These are phyloP conservation scores for Solanum dulcamara DNA, from an alignment of 257 asterid species.

Conservation along the genomic window DNA sequence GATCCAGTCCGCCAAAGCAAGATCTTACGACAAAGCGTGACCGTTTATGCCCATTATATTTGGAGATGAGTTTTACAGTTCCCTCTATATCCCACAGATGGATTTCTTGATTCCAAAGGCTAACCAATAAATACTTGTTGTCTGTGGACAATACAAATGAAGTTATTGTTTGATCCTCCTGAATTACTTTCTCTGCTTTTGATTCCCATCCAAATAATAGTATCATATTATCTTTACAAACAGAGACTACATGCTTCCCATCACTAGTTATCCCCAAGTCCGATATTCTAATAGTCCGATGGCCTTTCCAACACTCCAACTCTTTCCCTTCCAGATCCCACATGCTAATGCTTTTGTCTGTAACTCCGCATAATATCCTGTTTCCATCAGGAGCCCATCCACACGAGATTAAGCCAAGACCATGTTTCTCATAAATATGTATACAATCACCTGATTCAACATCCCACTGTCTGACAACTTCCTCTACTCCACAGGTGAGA, in stretches of 20 bases:
- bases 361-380: slow-evolving; percentile 53
- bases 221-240: slow-evolving; percentile 51
- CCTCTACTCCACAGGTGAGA: slow-evolving; percentile 87
- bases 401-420: slow-evolving; percentile 73
- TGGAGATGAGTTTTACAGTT: slow-evolving; percentile 39
- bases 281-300: slow-evolving; percentile 43
- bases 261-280: slow-evolving; percentile 57
- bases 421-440: slow-evolving; percentile 51
- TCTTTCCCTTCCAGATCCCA: slow-evolving; percentile 91
- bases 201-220: slow-evolving; percentile 67
- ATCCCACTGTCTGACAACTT: slow-evolving; percentile 77
- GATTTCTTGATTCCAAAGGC: slow-evolving; percentile 62
- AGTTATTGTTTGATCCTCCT: slow-evolving; percentile 63
- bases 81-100: slow-evolving; percentile 88
- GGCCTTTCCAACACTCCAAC: slow-evolving; percentile 80
- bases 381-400: slow-evolving; percentile 79
- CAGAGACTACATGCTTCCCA: slow-evolving; percentile 63
- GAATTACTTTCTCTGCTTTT: slow-evolving; percentile 51
- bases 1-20: slow-evolving; percentile 81
- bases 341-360: slow-evolving; percentile 73
- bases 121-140: slow-evolving; percentile 60
- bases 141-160: slow-evolving; percentile 72
- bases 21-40: slow-evolving; percentile 72
- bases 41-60: slow-evolving; percentile 80
- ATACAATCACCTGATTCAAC: slow-evolving; percentile 65